Evolutionary conservation across 768 basidiomycete genomes (phyloP).

Genomic region (Mycena vitilis): DNA sequence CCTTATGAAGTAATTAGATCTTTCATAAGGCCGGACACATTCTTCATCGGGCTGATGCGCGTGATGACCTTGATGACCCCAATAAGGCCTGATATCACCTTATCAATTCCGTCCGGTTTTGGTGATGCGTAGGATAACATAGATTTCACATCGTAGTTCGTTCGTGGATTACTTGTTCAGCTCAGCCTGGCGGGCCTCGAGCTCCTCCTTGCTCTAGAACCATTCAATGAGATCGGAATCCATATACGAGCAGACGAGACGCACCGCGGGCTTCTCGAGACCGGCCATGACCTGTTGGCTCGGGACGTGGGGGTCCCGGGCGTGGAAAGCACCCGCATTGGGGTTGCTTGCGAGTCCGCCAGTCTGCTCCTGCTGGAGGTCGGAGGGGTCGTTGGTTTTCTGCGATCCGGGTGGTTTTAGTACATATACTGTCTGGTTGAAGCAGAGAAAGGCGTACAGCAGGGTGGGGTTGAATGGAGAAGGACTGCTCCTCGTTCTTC

Average conservation of each 20-base stretch:
- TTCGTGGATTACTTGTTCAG: slow-evolving; percentile 50
- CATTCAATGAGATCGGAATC: neutral
- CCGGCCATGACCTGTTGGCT: slow-evolving; percentile 55
- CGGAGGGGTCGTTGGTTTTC: slow-evolving; percentile 72
- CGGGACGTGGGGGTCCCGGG: slow-evolving; percentile 64
- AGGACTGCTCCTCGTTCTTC: slow-evolving; percentile 51
- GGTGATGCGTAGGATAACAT: too few species aligned
- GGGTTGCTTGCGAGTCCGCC: slow-evolving; percentile 54
- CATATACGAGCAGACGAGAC: slow-evolving; percentile 30
- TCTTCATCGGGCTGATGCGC: too few species aligned
- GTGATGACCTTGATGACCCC: too few species aligned
- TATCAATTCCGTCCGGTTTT: too few species aligned
- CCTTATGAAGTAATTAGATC: too few species aligned
- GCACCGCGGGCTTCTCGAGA: slow-evolving; percentile 61
- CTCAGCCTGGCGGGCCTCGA: slow-evolving; percentile 57
- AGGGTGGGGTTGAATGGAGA: slow-evolving; percentile 70
- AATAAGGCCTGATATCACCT: too few species aligned
- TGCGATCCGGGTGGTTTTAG: slow-evolving; percentile 36
- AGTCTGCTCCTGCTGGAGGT: slow-evolving; percentile 53
- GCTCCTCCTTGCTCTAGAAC: slow-evolving; percentile 62
- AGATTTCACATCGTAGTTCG: neutral
- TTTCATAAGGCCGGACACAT: too few species aligned
- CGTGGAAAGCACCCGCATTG: slow-evolving; percentile 57
- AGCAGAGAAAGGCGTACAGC: slow-evolving; percentile 54
- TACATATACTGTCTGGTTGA: neutral